Base-by-base conservation (phyloP, 176 grass and related monocot species). In the Aegilops longissima region DNA sequence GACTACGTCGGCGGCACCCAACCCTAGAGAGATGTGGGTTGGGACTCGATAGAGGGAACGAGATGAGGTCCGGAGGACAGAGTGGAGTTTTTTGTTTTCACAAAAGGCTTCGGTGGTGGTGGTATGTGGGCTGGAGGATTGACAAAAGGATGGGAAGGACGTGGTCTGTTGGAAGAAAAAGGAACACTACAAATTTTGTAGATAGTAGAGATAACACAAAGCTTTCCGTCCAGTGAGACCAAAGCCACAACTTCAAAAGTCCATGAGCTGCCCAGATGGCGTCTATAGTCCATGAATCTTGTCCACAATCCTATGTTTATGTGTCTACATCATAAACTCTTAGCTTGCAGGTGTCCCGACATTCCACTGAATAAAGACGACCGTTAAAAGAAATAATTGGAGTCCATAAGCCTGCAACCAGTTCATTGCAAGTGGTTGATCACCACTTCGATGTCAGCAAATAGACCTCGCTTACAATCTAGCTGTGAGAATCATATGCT, bases 291-390 rank as follows among this genome's bases (percentile, higher is more conserved):
- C 30, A 90, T 88, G 76, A 90, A 92, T 77, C 83, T 87, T 47
- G 73, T 89, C 95, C 93, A 98, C 14, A 91, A 95, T 85, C 87
- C 82, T 12, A 87, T 85, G 27, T 78, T 6, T 38, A 6, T 38
- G 36, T 38, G 36, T 7, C 61, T 39, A 62, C 78, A 61, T 93
- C 88, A 77, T 95, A 98, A 69, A 95, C 91, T 81, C 86, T 88
- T 84, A 98, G 76, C 83, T 88, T 98, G 86, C 95, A 95, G 8
- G 93, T 93, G 82, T 98, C 95, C 78, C 83, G 86, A 20, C 93
- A 95, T 86, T 93, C 95, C 47, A 73, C 74, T 42, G 83, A 92
- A 71, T 85, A 98, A 86, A 98, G 89, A 21, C 36, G 40, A 3
- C 89, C 91, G 21, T 92, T 81, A 12, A 93, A 93, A 45, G 72